Evolutionary conservation across 2,329 filamentous ascomycete species (phyloP).

Genomic region (Epichloe elymi): DNA sequence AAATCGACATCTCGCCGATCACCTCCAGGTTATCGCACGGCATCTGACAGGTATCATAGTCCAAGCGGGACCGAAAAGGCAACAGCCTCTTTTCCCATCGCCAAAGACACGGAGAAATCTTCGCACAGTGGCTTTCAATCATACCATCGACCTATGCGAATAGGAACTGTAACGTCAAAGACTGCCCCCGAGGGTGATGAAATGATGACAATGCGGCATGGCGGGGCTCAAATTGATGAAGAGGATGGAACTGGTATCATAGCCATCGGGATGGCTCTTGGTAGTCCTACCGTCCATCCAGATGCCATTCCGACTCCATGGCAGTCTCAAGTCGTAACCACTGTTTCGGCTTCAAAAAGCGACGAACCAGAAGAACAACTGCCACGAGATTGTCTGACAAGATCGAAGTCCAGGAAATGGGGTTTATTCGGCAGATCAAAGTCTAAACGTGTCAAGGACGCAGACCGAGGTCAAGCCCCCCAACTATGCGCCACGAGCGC

Average conservation of each 20-base stretch:
- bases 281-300: slow-evolving; percentile 46
- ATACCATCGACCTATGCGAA: background rate
- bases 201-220: background rate
- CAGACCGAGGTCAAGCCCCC: slow-evolving; percentile 6
- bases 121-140: background rate
- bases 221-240: slow-evolving; percentile 16
- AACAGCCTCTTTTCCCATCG: background rate
- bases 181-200: slow-evolving; percentile 23
- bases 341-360: slow-evolving; percentile 11
- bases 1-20: background rate
- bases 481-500: background rate
- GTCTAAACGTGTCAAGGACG: slow-evolving; percentile 16
- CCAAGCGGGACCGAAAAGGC: background rate
- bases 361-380: slow-evolving; percentile 9
- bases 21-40: background rate
- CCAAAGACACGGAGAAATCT: background rate
- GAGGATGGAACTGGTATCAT: slow-evolving; percentile 15
- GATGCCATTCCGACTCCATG: slow-evolving; percentile 13
- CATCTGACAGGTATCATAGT: background rate
- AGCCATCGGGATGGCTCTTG: slow-evolving; percentile 61
- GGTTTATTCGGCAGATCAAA: slow-evolving; percentile 40
- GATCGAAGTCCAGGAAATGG: slow-evolving; percentile 42
- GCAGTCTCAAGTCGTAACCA: slow-evolving; percentile 14
- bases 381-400: slow-evolving; percentile 12
- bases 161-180: slow-evolving; percentile 13